Evolutionary conservation across 2,329 filamentous ascomycete species (phyloP).

Genomic region (Cytospora piceae): DNA sequence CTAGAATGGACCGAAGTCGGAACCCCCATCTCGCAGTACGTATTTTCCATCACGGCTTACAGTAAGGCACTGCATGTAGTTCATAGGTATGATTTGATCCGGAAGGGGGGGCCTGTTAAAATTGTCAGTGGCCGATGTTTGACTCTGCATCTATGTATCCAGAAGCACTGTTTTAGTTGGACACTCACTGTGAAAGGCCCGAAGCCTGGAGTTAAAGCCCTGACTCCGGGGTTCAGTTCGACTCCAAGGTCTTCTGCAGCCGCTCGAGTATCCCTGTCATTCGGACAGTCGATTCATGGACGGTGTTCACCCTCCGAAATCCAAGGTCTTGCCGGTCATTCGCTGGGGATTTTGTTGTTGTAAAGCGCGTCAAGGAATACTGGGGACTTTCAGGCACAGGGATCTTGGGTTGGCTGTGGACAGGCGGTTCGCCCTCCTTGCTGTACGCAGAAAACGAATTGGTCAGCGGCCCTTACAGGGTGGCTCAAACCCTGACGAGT

Average conservation of each 20-base stretch:
- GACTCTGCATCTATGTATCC: no score
- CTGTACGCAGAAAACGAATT: neutral
- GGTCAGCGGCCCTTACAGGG: neutral
- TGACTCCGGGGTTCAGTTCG: neutral
- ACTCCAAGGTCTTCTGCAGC: constrained; percentile 8
- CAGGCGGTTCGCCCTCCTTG: neutral
- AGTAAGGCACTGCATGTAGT: no score
- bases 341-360: neutral
- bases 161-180: no score
- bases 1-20: no score
- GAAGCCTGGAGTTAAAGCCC: neutral
- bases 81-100: no score
- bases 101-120: no score
- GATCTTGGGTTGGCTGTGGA: constrained; percentile 3
- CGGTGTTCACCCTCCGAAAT: constrained; percentile 14
- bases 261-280: constrained; percentile 19
- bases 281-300: constrained; percentile 2
- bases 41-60: no score
- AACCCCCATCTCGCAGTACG: no score
- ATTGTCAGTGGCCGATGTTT: no score
- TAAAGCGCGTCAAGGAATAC: constrained; percentile 13
- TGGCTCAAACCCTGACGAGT: neutral
- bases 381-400: constrained; percentile 15
- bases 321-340: constrained; percentile 14
- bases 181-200: neutral